Base-by-base conservation (phyloP, 1,284 basidiomycete genomes). In the Puccinia horiana region DNA sequence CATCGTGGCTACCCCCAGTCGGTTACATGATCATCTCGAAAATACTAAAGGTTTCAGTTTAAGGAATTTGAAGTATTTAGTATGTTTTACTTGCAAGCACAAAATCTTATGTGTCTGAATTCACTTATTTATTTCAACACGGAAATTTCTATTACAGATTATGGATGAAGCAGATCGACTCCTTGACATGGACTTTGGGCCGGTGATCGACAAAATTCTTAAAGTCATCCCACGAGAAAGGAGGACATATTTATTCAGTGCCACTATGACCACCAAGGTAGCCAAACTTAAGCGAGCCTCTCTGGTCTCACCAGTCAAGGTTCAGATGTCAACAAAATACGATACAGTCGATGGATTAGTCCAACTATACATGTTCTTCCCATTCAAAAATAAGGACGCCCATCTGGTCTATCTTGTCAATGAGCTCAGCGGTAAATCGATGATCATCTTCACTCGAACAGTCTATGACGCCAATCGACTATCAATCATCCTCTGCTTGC, bases 191-290 rank as follows among this genome's bases (percentile, higher is more conserved):
- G 97, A 99, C 87, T 99, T 99, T 85, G 96, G 95, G 26, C 93
- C 94, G 52, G 93, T 94, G 82, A 96, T 99, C 84, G 97, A 99
- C 89, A 96, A 96, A 89, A 95, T 99, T 83, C 89, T 99, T 65
- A 97, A 97, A 88, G 91, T 94, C 63, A 93, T 99, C 84, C 97
- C 97, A 26, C 93, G 92, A 86, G 96, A 99, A 86, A 91, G 97
- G 29, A 93, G 92, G 49, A 99, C 97, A 0, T 98, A 96, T 87
- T 90, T 99, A 0, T 99, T 97, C 89, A 97, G 95, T 20, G 97
- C 97, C 0, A 99, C 97, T 23, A 99, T 99, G 96, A 98, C 96
- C 1, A 97, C 95, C 32, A 99, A 98, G 88, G 95, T 99, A 14
- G 95, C 94, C 35, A 98, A 99, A 88, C 89, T 99, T 11, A 96